These are phyloP conservation scores for Salix dunnii DNA, from an alignment of 345 rosid species.

Conservation along the genomic window DNA sequence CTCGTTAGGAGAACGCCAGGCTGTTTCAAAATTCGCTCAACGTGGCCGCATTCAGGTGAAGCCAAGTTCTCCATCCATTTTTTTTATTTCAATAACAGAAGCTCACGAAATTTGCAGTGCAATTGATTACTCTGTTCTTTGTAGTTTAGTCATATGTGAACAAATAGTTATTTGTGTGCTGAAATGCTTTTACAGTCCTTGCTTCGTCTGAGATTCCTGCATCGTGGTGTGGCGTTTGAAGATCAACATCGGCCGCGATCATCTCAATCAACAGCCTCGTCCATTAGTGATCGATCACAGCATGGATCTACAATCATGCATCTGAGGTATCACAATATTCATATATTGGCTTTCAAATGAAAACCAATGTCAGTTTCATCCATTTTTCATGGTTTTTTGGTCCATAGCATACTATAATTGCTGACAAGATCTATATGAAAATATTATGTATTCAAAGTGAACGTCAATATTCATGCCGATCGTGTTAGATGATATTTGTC, in stretches of 20 bases:
- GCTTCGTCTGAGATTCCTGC: conserved; percentile 58
- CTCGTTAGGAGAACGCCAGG: conserved; percentile 37
- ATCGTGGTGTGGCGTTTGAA: conserved; percentile 48
- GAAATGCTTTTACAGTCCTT: conserved; percentile 39
- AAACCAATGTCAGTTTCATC: not conserved
- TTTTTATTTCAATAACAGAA: not conserved
- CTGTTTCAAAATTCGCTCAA: conserved; percentile 63
- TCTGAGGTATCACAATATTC: conserved; percentile 39
- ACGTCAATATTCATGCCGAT: not conserved
- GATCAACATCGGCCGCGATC: conserved; percentile 35
- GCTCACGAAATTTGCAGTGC: not conserved
- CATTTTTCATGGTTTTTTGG: not conserved
- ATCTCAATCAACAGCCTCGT: conserved; percentile 1
- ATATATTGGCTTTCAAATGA: not conserved
- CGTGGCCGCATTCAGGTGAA: conserved; percentile 81
- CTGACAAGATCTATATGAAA: not conserved
- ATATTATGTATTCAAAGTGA: not conserved
- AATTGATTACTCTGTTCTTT: not conserved
- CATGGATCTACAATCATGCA: conserved; percentile 45
- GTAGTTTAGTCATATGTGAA: not conserved
- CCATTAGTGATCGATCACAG: conserved; percentile 28
- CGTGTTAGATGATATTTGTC: not conserved
- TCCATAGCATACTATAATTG: not conserved
- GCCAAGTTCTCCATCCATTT: not conserved
- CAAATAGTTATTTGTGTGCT: not conserved